Base-by-base conservation (phyloP, 768 basidiomycete species). In the Clitopilus passeckerianus region DNA sequence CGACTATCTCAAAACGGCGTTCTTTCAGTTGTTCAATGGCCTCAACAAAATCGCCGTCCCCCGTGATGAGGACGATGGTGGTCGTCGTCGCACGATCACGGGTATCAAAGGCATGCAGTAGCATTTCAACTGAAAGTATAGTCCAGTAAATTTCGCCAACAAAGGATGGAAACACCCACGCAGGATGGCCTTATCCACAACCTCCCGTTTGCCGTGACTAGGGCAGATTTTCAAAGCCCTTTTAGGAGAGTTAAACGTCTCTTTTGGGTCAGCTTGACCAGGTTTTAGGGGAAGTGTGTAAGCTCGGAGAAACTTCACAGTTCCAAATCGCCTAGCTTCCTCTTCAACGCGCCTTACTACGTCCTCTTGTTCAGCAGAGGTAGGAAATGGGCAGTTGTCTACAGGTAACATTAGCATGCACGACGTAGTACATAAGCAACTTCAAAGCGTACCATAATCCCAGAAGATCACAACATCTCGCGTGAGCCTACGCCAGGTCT, bases 31-130 rank as follows among this genome's bases (percentile, higher is more conserved):
- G 73, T 1, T 86, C 81, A 44, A 87, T 68, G 15, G 82, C 81
- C 64, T 87, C 88, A 3, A 81, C 80, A 62, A 87, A 83, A 66
- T 89, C 87, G 35, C 85, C 77, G 68, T 90, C 86, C 12, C 83
- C 85, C 0, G 87, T 79, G 63, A 90, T 84, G 37, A 90, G 72
- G 43, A 89, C 69, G 62, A 87, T 71, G 10, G 86, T 86, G 23
- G 79, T 65, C 7, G 59, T 80, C 79, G 1, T 77, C 10, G 37
- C 37, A 41, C 15, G 16, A 16, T 50, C 22, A 5, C n/a, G 22
- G 22, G 5, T 50, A 70, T 89, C 87, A 64, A 86, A 79, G n/a
- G 83, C 86, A 67, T 83, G 81, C 5, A 81, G 74, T 58, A 90
- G 71, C 77, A 90, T 84, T 65, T 90, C 89, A 50, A 85, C 88